phyloP scores from a whole-genome alignment of 208 protist species.

The Acanthamoeba comandoni region DNA sequence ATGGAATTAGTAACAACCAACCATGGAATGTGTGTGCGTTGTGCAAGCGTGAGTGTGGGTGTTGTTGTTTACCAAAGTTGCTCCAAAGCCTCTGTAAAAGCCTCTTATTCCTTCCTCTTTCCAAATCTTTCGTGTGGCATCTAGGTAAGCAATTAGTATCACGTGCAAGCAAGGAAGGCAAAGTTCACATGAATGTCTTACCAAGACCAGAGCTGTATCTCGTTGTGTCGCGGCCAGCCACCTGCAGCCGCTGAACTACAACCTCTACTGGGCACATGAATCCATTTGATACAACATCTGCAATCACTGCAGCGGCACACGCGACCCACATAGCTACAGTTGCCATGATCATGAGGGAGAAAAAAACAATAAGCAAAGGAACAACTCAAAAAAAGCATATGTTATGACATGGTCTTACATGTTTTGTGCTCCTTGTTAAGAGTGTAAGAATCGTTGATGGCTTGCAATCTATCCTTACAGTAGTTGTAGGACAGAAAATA shows the following conservation, averaged over 20 bases:
- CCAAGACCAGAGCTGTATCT: not conserved
- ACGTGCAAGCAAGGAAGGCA: too few species aligned
- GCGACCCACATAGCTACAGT: too few species aligned
- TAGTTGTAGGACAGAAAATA: slow-evolving; percentile 42
- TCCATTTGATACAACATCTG: not conserved
- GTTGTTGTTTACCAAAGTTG: too few species aligned
- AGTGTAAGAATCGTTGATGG: not conserved
- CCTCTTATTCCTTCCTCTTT: not conserved
- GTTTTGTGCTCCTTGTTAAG: slow-evolving; percentile 2
- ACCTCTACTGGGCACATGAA: slow-evolving; percentile 16
- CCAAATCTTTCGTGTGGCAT: slow-evolving; percentile 4
- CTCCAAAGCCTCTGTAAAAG: slow-evolving; percentile 4
- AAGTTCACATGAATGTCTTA: not conserved
- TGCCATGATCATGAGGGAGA: too few species aligned
- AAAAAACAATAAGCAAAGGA: too few species aligned
- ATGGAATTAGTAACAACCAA: too few species aligned
- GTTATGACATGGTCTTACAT: not conserved
- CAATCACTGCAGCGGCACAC: too few species aligned
- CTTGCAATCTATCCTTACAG: slow-evolving; percentile 6
- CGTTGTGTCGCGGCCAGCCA: not conserved
- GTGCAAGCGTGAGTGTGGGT: too few species aligned
- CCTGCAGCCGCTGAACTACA: slow-evolving; percentile 12
- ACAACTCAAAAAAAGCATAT: too few species aligned
- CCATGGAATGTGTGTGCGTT: too few species aligned
- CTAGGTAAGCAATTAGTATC: too few species aligned